Conservation (phyloP, 2,329 filamentous ascomycete species). For the Fonsecaea pugnacius region DNA sequence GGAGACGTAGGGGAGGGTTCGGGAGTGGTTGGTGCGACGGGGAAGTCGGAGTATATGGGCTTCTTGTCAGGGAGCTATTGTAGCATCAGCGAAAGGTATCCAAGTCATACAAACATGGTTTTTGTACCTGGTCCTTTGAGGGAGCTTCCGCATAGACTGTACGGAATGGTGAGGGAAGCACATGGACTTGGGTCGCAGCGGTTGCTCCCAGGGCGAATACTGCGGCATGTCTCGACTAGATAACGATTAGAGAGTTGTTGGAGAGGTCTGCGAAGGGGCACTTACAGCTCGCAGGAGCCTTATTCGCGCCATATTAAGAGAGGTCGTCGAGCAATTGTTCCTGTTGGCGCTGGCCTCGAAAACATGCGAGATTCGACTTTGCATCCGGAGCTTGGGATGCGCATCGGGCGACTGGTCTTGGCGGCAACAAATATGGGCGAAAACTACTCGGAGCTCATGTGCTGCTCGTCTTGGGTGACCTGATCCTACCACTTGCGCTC, state of each 20-base stretch:
- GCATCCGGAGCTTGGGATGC: conserved; percentile 11
- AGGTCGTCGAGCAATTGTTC: conserved; percentile 5
- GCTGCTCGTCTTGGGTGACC: not conserved
- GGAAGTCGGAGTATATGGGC: conserved; percentile 48
- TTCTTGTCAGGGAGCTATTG: conserved; percentile 41
- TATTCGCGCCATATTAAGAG: conserved; percentile 29
- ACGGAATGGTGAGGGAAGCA: conserved; percentile 44
- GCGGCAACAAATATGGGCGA: not conserved
- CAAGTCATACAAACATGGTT: not conserved
- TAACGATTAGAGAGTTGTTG: conserved; percentile 12
- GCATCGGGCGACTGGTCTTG: conserved; percentile 4
- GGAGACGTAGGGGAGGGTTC: conserved; percentile 29
- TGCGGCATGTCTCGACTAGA: conserved; percentile 29
- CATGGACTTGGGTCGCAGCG: conserved; percentile 28
- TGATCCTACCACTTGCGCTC: no score
- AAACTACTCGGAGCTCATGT: not conserved
- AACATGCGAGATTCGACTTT: conserved; percentile 5
- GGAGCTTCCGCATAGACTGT: conserved; percentile 51
- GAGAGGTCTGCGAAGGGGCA: not conserved
- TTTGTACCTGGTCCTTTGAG: conserved; percentile 41
- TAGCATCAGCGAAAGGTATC: conserved; percentile 25
- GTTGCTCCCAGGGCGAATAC: conserved; percentile 33
- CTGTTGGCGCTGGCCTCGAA: conserved; percentile 6
- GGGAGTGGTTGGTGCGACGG: conserved; percentile 20
- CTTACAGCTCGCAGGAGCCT: conserved; percentile 33